Percentiles rank a stretch among this genome's conserved stretches.
These are phyloP conservation scores for Gossypium lobatum DNA, from an alignment of 441 rosid species.

Conservation along the genomic window DNA sequence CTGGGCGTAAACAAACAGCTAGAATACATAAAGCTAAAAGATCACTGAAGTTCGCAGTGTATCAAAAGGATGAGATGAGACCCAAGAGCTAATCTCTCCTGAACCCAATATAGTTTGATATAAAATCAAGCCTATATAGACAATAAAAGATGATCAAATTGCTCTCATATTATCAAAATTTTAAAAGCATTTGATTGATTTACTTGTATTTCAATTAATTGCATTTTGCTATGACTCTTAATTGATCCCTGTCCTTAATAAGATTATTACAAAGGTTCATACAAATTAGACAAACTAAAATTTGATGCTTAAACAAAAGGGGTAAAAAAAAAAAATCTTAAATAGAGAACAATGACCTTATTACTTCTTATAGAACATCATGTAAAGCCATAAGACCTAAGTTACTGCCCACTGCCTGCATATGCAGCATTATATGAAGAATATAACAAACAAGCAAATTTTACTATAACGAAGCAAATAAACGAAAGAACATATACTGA, in stretches of 20 bases:
- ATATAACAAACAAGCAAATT: background rate
- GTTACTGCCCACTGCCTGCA: background rate
- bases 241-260: background rate
- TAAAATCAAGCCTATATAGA: background rate
- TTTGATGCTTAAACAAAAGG: background rate
- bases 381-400: background rate
- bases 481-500: background rate
- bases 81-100: background rate
- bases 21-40: background rate
- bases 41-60: background rate
- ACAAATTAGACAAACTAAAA: background rate
- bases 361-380: background rate
- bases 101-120: background rate
- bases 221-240: background rate
- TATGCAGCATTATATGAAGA: background rate
- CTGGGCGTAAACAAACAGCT: background rate
- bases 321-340: background rate
- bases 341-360: background rate
- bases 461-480: background rate
- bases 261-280: background rate
- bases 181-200: background rate
- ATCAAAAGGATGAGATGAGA: background rate
- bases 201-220: background rate
- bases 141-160: background rate
- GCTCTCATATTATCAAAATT: background rate